Conservation (phyloP, 352 stramenopile genomes). For the Pythium phragmitis region DNA sequence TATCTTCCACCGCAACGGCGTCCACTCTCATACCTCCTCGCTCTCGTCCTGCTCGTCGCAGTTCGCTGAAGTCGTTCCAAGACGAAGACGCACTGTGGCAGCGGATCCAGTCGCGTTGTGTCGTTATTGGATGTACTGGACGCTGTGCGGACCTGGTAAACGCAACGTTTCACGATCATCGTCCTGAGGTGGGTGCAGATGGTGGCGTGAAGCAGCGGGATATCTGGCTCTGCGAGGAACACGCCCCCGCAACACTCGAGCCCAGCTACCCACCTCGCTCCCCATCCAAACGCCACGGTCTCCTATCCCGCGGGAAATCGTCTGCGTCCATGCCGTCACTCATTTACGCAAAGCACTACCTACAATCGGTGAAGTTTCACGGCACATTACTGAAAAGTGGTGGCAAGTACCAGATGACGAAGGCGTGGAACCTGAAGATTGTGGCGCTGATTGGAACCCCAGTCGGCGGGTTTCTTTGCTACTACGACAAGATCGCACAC, state of each 20-base stretch:
- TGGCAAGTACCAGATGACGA: constrained; percentile 59
- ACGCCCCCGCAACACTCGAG: constrained; percentile 10
- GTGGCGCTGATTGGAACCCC: constrained; percentile 59
- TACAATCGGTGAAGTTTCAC: constrained; percentile 57
- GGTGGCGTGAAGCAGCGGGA: not conserved
- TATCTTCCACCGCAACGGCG: not conserved
- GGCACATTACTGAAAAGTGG: constrained; percentile 50
- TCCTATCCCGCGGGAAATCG: constrained; percentile 33
- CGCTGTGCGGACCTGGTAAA: constrained; percentile 12
- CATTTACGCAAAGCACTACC: constrained; percentile 48
- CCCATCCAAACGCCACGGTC: constrained; percentile 33
- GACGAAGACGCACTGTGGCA: constrained; percentile 41
- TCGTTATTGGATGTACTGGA: constrained; percentile 48
- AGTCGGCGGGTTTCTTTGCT: constrained; percentile 64
- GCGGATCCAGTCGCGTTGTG: constrained; percentile 46
- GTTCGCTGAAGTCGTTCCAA: constrained; percentile 35
- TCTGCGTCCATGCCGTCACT: constrained; percentile 24
- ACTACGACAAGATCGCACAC: constrained; percentile 69
- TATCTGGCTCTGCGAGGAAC: constrained; percentile 27
- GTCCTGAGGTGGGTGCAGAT: not conserved
- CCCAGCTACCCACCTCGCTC: constrained; percentile 30
- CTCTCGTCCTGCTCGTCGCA: constrained; percentile 21
- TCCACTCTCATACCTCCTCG: not conserved
- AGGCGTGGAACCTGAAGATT: constrained; percentile 58
- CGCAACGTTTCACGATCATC: not conserved